phyloP scores from a whole-genome alignment of 345 rosid species.

The Pistacia vera region DNA sequence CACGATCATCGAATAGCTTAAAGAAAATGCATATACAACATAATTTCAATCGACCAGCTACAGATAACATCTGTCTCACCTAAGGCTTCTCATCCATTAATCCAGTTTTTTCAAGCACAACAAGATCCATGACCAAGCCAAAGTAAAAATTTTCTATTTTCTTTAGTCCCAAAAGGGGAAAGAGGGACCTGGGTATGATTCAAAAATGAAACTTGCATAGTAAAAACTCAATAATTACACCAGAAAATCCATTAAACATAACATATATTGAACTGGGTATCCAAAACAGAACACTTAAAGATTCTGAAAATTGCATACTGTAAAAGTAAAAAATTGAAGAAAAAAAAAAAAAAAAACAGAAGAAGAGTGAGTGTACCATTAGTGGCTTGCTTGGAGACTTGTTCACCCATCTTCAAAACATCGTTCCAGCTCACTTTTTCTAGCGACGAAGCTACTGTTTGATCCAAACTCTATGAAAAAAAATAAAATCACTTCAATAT shows the following conservation, averaged over 20 bases:
- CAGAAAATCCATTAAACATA: not conserved
- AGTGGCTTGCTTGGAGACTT: constrained; percentile 86
- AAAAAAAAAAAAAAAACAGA: not conserved
- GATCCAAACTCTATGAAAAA: constrained; percentile 50
- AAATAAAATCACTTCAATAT: no score
- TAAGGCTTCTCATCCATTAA: no score
- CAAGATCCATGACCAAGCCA: not conserved
- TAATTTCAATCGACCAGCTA: no score
- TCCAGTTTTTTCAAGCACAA: not conserved
- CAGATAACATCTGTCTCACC: no score
- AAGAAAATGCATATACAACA: no score
- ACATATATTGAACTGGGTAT: not conserved
- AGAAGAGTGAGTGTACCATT: constrained; percentile 42
- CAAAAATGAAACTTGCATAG: constrained; percentile 2
- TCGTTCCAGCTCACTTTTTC: constrained; percentile 71
- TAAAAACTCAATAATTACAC: not conserved
- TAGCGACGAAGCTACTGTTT: constrained; percentile 44
- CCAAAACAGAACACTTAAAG: not conserved
- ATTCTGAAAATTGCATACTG: not conserved
- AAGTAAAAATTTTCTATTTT: not conserved
- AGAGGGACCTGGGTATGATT: not conserved
- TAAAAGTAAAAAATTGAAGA: no score
- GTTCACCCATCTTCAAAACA: constrained; percentile 76
- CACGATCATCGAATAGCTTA: no score
- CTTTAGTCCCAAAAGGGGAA: not conserved